Evolutionary conservation across 2,329 filamentous ascomycete species (phyloP).

Genomic region (Exophiala oligosperma): DNA sequence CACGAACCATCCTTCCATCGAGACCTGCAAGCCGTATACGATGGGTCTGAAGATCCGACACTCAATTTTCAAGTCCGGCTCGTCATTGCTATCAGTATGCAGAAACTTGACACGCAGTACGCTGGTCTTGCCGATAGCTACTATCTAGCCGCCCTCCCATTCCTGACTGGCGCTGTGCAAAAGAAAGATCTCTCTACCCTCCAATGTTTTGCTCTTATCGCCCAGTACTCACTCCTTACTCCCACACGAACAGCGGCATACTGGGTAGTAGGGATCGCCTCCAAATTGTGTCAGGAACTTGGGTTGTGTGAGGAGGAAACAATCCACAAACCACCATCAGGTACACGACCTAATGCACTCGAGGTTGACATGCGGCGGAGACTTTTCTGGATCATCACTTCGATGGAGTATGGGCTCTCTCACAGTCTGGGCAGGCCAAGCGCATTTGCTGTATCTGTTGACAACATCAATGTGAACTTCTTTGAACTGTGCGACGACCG

Average conservation of each 20-base stretch:
- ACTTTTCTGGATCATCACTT: slow-evolving; percentile 82
- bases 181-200: slow-evolving; percentile 89
- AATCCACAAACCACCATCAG: slow-evolving; percentile 63
- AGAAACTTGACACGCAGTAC: slow-evolving; percentile 85
- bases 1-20: slow-evolving; percentile 77
- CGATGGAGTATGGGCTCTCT: slow-evolving; percentile 85
- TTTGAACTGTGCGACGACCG: slow-evolving; percentile 81
- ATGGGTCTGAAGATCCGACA: slow-evolving; percentile 72
- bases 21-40: slow-evolving; percentile 79
- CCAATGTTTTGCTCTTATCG: slow-evolving; percentile 84
- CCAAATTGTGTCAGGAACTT: slow-evolving; percentile 83
- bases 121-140: slow-evolving; percentile 94
- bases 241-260: slow-evolving; percentile 91
- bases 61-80: slow-evolving; percentile 87
- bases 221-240: slow-evolving; percentile 87
- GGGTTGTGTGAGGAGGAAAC: slow-evolving; percentile 88
- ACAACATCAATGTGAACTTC: slow-evolving; percentile 82
- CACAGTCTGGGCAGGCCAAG: slow-evolving; percentile 86
- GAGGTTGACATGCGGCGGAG: slow-evolving; percentile 87
- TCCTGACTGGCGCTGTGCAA: slow-evolving; percentile 77
- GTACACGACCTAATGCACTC: slow-evolving; percentile 65
- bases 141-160: slow-evolving; percentile 84
- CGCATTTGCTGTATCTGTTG: slow-evolving; percentile 77
- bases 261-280: slow-evolving; percentile 86
- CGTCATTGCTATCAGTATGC: slow-evolving; percentile 91